Percentiles rank a stretch among this genome's conserved stretches.
Evolutionary conservation across 192 early-diverging fungal genomes (phyloP).

Genomic region (Gorgonomyces haynaldii): DNA sequence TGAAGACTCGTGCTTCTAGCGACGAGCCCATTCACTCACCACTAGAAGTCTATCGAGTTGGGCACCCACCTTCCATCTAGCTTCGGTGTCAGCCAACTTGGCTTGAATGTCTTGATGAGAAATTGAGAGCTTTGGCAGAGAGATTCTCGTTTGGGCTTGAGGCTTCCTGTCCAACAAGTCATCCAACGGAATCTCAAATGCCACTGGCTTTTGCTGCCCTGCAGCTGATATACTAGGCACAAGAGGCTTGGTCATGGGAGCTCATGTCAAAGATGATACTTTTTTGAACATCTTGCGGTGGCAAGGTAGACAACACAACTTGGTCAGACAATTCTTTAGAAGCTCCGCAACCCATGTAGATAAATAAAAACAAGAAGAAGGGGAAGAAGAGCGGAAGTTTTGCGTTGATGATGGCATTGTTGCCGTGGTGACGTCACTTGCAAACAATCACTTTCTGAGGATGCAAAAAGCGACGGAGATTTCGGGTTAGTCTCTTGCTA

Average conservation of each 20-base stretch:
- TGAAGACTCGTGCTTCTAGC: too few relatives aligned
- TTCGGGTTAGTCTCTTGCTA: not conserved
- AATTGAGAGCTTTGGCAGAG: slow-evolving; percentile 28
- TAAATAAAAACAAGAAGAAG: not conserved
- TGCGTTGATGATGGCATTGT: too few relatives aligned
- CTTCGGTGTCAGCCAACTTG: slow-evolving; percentile 37
- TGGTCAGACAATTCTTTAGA: slow-evolving; percentile 14
- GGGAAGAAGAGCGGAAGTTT: not conserved
- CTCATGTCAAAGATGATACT: not conserved
- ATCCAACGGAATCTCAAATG: slow-evolving; percentile 44
- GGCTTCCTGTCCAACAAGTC: slow-evolving; percentile 5
- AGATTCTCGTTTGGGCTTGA: slow-evolving; percentile 13
- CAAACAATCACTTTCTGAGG: too few relatives aligned
- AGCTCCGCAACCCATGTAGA: slow-evolving; percentile 23
- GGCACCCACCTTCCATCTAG: slow-evolving; percentile 38
- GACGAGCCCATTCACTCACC: slow-evolving; percentile 1
- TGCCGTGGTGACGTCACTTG: too few relatives aligned
- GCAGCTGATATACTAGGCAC: slow-evolving; percentile 18
- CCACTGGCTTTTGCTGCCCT: slow-evolving; percentile 21
- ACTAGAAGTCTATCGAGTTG: slow-evolving; percentile 20
- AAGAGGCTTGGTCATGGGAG: slow-evolving; percentile 13
- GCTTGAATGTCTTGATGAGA: slow-evolving; percentile 25
- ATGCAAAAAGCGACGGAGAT: too few relatives aligned
- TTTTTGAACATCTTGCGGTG: not conserved
- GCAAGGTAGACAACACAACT: slow-evolving; percentile 10